Percentiles rank a stretch among this genome's conserved stretches.
Evolutionary conservation across 768 basidiomycete species (phyloP).

Genomic region (Leccinellum albellum): DNA sequence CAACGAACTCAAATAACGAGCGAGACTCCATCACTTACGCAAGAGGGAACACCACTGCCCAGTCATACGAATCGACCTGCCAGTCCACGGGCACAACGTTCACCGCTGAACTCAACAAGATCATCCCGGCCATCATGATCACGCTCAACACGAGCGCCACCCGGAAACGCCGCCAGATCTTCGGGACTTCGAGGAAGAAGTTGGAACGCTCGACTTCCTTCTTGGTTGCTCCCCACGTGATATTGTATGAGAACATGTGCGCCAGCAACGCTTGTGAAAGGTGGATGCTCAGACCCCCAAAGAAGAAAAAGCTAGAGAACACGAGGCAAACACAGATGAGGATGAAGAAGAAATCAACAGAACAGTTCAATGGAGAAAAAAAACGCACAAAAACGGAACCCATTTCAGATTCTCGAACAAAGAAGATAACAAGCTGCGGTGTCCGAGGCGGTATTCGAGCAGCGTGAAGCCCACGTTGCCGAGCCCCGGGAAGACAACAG

Average conservation of each 20-base stretch:
- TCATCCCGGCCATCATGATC: constrained; percentile 47
- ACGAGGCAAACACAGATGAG: background rate
- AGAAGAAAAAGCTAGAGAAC: constrained; percentile 44
- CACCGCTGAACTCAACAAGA: constrained; percentile 46
- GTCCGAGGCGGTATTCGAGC: constrained; percentile 70
- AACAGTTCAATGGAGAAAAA: background rate
- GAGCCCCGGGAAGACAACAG: constrained; percentile 71
- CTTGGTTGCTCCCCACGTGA: constrained; percentile 57
- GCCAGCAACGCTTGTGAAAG: constrained; percentile 49
- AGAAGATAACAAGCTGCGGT: constrained; percentile 22
- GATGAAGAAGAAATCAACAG: background rate
- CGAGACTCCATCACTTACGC: constrained; percentile 34
- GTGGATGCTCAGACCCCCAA: constrained; percentile 53
- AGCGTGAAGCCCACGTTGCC: no score
- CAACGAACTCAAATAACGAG: background rate
- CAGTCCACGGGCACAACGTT: constrained; percentile 59
- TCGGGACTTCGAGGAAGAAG: constrained; percentile 87
- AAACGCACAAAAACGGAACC: constrained; percentile 38
- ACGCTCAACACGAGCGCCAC: constrained; percentile 53
- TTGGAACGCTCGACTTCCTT: constrained; percentile 90
- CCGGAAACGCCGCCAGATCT: constrained; percentile 77
- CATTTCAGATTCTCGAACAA: constrained; percentile 27
- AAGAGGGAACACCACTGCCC: constrained; percentile 76
- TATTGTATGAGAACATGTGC: constrained; percentile 58
- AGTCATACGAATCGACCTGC: constrained; percentile 54